Conservation (phyloP, 495 filamentous ascomycete species). For the Astrocystis sublimbata region DNA sequence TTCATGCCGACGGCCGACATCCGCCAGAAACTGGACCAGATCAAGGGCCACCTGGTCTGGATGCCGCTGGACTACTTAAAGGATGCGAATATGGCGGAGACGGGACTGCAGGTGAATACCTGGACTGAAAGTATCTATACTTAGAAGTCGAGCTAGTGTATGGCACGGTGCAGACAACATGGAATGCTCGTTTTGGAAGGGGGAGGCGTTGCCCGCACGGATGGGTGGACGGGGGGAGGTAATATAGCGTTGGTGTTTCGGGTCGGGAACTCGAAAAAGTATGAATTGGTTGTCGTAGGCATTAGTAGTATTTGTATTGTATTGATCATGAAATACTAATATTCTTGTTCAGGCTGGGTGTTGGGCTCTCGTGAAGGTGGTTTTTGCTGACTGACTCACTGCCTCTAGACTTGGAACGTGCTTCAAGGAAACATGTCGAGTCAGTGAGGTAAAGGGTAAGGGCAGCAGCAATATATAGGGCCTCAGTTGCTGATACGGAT, state of each 20-base stretch:
- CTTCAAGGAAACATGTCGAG: no score
- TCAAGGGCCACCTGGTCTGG: constrained; percentile 93
- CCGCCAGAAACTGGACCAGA: constrained; percentile 69
- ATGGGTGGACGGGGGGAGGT: no score
- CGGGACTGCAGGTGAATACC: constrained; percentile 59
- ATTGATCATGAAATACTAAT: no score
- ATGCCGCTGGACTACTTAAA: constrained; percentile 86
- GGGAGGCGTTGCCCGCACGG: not conserved
- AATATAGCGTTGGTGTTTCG: not conserved
- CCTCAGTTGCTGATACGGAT: no score
- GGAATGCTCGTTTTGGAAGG: not conserved
- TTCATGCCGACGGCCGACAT: constrained; percentile 70
- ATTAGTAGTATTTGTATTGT: not conserved
- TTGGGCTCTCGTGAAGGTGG: not conserved
- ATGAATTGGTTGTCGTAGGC: not conserved
- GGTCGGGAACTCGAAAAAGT: not conserved
- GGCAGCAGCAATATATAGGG: no score
- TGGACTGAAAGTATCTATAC: constrained; percentile 54
- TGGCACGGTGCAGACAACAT: no score
- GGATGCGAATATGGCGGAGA: constrained; percentile 89
- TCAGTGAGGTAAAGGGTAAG: no score
- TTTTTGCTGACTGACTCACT: no score
- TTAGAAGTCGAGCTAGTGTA: no score
- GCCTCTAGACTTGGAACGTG: no score
- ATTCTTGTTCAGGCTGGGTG: not conserved